Conservation (phyloP, 768 basidiomycete genomes). For the Gelatoporia subvermispora region DNA sequence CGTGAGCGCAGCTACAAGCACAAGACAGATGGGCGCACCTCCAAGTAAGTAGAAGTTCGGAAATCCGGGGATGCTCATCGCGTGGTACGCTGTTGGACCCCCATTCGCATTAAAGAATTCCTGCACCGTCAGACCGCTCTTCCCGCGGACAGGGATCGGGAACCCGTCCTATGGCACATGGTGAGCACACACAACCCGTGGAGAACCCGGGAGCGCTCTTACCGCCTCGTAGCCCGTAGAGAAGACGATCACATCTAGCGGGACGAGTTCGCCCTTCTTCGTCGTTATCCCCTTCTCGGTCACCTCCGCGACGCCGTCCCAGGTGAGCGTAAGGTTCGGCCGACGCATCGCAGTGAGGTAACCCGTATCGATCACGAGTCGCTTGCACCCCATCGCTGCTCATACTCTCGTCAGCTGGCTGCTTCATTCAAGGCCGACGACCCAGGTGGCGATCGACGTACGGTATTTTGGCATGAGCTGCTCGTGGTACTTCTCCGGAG, state of each 20-base stretch:
- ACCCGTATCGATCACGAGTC: constrained; percentile 28
- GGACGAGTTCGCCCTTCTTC: constrained; percentile 23
- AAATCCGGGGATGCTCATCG: constrained; percentile 30
- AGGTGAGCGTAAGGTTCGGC: constrained; percentile 25
- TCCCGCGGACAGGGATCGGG: constrained; percentile 17
- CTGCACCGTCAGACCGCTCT: constrained; percentile 16
- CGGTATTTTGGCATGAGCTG: constrained; percentile 25
- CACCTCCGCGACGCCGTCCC: constrained; percentile 16
- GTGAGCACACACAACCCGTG: neutral
- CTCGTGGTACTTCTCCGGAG: constrained; percentile 27
- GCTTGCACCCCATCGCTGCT: constrained; percentile 21
- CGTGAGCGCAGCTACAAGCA: neutral
- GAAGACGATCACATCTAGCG: constrained; percentile 30
- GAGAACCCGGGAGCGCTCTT: neutral
- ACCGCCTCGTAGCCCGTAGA: constrained; percentile 31
- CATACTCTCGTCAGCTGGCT: neutral
- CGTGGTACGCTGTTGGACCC: constrained; percentile 30
- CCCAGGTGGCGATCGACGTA: constrained; percentile 5
- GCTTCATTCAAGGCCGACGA: neutral
- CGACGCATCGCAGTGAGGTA: constrained; percentile 25
- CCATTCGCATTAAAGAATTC: constrained; percentile 26
- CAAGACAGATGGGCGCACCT: constrained; percentile 16
- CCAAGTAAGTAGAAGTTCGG: constrained; percentile 31
- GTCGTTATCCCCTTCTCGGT: constrained; percentile 19
- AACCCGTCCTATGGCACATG: constrained; percentile 1